Evolutionary conservation across 2,329 filamentous ascomycete species (phyloP).

Genomic region (Arthroderma sp.): DNA sequence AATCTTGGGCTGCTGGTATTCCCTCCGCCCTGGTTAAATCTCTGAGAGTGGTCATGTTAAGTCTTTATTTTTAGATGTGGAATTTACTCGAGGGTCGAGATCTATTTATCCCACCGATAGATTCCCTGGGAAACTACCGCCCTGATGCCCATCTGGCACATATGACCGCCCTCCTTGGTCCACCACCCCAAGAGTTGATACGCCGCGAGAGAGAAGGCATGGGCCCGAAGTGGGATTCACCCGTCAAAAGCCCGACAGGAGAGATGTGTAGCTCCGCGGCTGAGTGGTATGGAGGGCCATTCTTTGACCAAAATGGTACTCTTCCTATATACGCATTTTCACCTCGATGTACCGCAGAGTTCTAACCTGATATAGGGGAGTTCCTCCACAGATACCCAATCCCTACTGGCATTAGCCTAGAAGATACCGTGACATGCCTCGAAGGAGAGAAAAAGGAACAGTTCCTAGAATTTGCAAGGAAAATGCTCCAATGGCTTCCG

Average conservation of each 20-base stretch:
- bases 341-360: neutral
- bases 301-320: conserved; percentile 27
- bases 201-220: conserved; percentile 19
- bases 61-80: conserved; percentile 29
- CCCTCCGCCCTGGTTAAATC: neutral
- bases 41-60: neutral
- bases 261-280: conserved; percentile 6
- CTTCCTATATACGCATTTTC: neutral
- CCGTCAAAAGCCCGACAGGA: neutral
- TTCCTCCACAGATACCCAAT: neutral
- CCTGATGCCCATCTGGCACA: conserved; percentile 36
- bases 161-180: conserved; percentile 34
- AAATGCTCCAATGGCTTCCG: conserved; percentile 25
- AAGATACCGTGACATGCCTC: conserved; percentile 6
- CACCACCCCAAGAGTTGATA: conserved; percentile 29
- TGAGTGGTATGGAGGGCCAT: conserved; percentile 15
- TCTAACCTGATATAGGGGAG: neutral
- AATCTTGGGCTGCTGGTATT: conserved; percentile 39
- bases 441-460: conserved; percentile 17
- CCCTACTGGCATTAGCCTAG: neutral
- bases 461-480: conserved; percentile 21
- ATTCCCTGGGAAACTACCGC: conserved; percentile 26
- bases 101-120: conserved; percentile 34
- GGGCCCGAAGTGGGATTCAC: conserved; percentile 13
- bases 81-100: conserved; percentile 36